These are phyloP conservation scores for Saccharomycopsis capsularis DNA, from an alignment of 805 yeast genomes.

Conservation along the genomic window DNA sequence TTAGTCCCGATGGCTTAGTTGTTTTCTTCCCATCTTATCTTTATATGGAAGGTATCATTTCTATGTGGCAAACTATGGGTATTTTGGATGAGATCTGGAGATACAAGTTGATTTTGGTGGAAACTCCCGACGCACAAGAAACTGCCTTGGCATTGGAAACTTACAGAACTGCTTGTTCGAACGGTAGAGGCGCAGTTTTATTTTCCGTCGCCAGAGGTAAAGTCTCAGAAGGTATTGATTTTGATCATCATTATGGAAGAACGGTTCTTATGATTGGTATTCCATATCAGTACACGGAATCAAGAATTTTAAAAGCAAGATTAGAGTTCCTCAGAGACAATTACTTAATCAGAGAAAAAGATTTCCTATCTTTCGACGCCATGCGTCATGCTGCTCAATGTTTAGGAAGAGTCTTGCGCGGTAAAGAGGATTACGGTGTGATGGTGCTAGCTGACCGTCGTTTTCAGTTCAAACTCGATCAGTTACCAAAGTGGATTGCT, in stretches of 20 bases:
- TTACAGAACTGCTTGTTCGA: conserved; percentile 90
- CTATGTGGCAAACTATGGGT: conserved; percentile 99
- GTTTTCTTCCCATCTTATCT: conserved; percentile 96
- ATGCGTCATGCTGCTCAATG: conserved; percentile 99
- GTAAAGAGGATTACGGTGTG: conserved; percentile 97
- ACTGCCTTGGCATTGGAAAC: conserved; percentile 94
- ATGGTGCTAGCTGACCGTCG: conserved; percentile 97
- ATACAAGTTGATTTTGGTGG: conserved; percentile 87
- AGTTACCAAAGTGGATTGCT: conserved; percentile 94
- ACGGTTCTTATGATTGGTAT: conserved; percentile 98
- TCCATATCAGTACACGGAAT: conserved; percentile 98
- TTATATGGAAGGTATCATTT: conserved; percentile 95
- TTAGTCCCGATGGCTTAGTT: conserved; percentile 97
- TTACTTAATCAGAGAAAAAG: conserved; percentile 87
- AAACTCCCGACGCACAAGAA: conserved; percentile 98
- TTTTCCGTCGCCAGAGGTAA: conserved; percentile 98
- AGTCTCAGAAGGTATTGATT: conserved; percentile 98
- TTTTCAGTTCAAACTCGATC: conserved; percentile 77
- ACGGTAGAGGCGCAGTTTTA: conserved; percentile 95
- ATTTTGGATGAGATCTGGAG: conserved; percentile 98
- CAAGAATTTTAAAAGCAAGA: conserved; percentile 90
- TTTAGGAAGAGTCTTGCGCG: conserved; percentile 92
- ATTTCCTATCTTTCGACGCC: conserved; percentile 94
- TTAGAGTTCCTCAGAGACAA: conserved; percentile 90
- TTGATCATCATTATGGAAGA: conserved; percentile 96